Base-by-base conservation (phyloP, 1,284 basidiomycete species). In the Neolentinus lepideus region DNA sequence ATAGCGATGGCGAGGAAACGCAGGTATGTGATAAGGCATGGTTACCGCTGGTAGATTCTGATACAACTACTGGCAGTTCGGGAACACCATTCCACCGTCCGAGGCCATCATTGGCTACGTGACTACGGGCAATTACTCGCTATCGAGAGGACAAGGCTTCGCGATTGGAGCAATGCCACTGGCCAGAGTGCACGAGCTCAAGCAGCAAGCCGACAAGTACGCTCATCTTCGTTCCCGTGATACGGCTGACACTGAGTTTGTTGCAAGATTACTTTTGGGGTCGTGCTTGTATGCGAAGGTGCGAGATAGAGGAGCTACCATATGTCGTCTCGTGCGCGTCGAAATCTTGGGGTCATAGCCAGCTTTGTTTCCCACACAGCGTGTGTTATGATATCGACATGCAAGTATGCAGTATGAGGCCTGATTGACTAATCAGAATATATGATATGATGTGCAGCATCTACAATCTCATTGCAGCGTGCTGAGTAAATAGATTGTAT, bases 71-170 rank as follows among this genome's bases (percentile, higher is more conserved):
- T 12, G 9, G 31, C 56, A 87, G 81, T 68, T 83, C 2, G 77
- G 76, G 9, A 72, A 77, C 55, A 60, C 66, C 10, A 63, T 68
- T 11, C 71, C 80, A 10, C 62, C 70, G 2, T 62, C 72, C 38
- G 69, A 72, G 1, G 63, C 71, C 0, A 75, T 90, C 21, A 81
- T 94, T 51, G 93, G 93, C 0, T 91, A 89, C 62, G 77, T 93
- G 3, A 88, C 90, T 0, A 85, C 87, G 0, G 92, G 92, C 1
- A 85, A 85, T 59, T 88, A 81, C 64, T 93, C 91, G 0, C 75
- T 96, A 1, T 80, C 84, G 0, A 76, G 84, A 21, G 92, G 93
- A 0, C 71, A 79, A 54, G 91, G 90, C 0, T 82, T 83, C 62
- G 92, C 81, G 0, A 76, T 94, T 8, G 93, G 84, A 3, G 81